Evolutionary conservation across 108 stramenopile genomes (phyloP).

Genomic region (Cyclotella baltica): DNA sequence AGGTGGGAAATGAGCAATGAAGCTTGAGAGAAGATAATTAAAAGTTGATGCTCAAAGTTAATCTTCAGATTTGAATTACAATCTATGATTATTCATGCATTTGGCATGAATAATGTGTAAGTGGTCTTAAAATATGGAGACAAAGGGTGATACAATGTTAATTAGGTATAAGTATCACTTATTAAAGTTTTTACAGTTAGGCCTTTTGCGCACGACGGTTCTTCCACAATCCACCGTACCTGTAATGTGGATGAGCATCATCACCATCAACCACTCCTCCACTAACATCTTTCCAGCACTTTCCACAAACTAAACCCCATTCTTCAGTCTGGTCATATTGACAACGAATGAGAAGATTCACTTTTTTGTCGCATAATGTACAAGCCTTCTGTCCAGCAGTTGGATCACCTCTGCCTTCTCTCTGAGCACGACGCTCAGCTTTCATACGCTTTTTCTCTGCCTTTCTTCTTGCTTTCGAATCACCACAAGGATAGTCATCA

Average conservation of each 20-base stretch:
- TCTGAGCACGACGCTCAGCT: constrained; percentile 69
- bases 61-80: too few relatives aligned
- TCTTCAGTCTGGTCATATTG: constrained; percentile 56
- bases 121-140: too few relatives aligned
- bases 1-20: background rate
- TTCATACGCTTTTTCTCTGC: constrained; percentile 73
- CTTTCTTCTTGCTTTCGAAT: constrained; percentile 60
- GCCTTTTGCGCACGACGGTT: constrained; percentile 57
- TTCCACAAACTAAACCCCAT: constrained; percentile 88
- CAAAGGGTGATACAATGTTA: too few relatives aligned
- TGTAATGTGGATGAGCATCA: constrained; percentile 82
- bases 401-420: constrained; percentile 67
- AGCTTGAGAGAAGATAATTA: too few relatives aligned
- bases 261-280: constrained; percentile 91
- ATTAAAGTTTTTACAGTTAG: background rate
- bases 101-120: too few relatives aligned
- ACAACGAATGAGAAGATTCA: constrained; percentile 78
- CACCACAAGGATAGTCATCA: background rate
- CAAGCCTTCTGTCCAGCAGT: constrained; percentile 74
- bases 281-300: constrained; percentile 82
- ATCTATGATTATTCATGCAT: too few relatives aligned
- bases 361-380: constrained; percentile 62
- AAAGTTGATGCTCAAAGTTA: too few relatives aligned
- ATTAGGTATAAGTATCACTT: too few relatives aligned
- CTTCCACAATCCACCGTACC: constrained; percentile 91